Base-by-base conservation (phyloP, 768 basidiomycete species). In the Macrolepiota dolichaula region DNA sequence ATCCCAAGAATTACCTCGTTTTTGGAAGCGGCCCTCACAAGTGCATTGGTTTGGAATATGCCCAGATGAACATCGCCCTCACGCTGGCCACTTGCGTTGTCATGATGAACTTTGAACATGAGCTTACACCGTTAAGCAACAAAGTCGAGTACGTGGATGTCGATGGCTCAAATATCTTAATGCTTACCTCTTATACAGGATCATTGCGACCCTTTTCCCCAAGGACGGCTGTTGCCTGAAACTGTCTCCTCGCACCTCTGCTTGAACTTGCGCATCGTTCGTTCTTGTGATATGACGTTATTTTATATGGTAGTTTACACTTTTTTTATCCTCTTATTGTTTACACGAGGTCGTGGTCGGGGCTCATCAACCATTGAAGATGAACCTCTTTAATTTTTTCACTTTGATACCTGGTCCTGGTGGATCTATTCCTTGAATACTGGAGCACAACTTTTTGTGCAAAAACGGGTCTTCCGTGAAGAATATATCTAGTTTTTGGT, bases 171-270 rank as follows among this genome's bases (percentile, higher is more conserved):
- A 9, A 38, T 17, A 24, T 44, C 35, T 36, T 2, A 12, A 37
- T 61, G 10, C 56, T 63, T 17, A 64, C 22, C 24, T 35, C 22
- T 59, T 5, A 67, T 64, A 2, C 60, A 93, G 91, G 53, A 93
- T 98, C 64, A 94, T 98, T 66, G 92, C 96, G n/a, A 97, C 94
- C 22, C 75, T 98, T 46, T 99, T 99, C 85, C 97, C 97, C 11
- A 88, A 92, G 73, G 96, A 98, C 69, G 93, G 92, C 46, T 93
- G 94, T 67, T 74, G 84, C 61, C 81, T 98, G 64, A 91, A 86
- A 69, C 83, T 96, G 66, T 80, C 83, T 1, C 89, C 92, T 32
- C 85, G 89, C 55, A 64, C 68, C 11, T 66, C 72, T 25, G 55
- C 65, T 27, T 67, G 63, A 63, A 38, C 24, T 19, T 38, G 56